Conservation (phyloP, 2,329 filamentous ascomycete genomes). For the Curvularia sp. region DNA sequence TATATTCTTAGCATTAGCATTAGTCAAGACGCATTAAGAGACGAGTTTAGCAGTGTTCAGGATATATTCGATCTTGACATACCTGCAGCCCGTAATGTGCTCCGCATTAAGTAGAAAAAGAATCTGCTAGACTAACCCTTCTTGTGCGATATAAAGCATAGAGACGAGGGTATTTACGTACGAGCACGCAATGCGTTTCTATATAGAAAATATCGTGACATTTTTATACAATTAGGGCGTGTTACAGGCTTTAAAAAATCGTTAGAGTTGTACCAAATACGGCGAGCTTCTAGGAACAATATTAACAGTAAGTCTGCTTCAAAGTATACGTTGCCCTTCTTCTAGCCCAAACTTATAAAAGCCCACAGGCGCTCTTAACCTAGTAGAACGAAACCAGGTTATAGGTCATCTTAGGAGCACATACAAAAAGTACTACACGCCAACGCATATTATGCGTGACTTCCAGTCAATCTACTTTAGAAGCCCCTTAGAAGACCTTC, state of each 20-base stretch:
- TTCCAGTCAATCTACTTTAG: slow-evolving; percentile 30
- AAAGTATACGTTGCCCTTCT: slow-evolving; percentile 5
- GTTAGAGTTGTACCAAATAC: slow-evolving; percentile 28
- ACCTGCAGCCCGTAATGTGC: slow-evolving; percentile 20
- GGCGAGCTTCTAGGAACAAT: slow-evolving; percentile 24
- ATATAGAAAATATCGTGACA: slow-evolving; percentile 27
- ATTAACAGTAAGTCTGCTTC: slow-evolving; percentile 27
- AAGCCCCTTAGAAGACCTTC: slow-evolving; percentile 22
- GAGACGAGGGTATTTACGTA: slow-evolving; percentile 13
- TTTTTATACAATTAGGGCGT: slow-evolving; percentile 26
- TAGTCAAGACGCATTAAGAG: slow-evolving; percentile 17
- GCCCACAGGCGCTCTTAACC: slow-evolving; percentile 11
- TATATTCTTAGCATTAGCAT: slow-evolving; percentile 25
- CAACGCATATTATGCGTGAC: slow-evolving; percentile 23
- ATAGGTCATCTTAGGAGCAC: slow-evolving; percentile 22
- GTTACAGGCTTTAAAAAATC: slow-evolving; percentile 24
- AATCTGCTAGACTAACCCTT: slow-evolving; percentile 26
- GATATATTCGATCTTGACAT: slow-evolving; percentile 31
- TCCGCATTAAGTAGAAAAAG: slow-evolving; percentile 27
- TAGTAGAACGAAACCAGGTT: slow-evolving; percentile 22
- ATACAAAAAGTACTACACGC: slow-evolving; percentile 29
- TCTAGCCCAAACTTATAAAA: slow-evolving; percentile 15
- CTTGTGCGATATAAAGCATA: slow-evolving; percentile 23
- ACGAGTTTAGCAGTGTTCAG: slow-evolving; percentile 24
- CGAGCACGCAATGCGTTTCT: slow-evolving; percentile 20